Percentiles rank a stretch among this genome's conserved stretches.
phyloP scores from a whole-genome alignment of 83 land plant species.

The Picea mariana region DNA sequence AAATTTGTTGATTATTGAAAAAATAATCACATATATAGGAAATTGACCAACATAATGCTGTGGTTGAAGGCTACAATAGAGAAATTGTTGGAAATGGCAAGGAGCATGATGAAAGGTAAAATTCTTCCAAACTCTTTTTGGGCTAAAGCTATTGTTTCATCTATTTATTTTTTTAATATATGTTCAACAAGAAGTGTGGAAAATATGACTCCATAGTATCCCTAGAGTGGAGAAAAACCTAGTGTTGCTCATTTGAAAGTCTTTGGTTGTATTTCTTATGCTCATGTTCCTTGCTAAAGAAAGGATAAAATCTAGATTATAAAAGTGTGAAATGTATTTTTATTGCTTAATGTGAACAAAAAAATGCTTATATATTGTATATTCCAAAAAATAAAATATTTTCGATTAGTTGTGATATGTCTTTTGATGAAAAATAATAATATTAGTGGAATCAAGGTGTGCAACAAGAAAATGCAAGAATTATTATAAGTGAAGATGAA shows the following conservation, averaged over 20 bases:
- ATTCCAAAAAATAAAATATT: too few species aligned
- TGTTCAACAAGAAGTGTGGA: slow-evolving; percentile 6
- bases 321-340: not conserved
- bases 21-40: too few species aligned
- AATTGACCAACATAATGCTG: slow-evolving; percentile 12
- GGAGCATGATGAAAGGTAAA: slow-evolving; percentile 17
- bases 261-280: not conserved
- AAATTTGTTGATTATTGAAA: too few species aligned
- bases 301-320: too few species aligned
- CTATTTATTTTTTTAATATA: slow-evolving; percentile 14
- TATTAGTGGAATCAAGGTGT: too few species aligned
- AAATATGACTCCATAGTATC: slow-evolving; percentile 13
- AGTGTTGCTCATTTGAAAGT: not conserved
- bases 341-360: too few species aligned
- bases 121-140: slow-evolving; percentile 24
- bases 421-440: too few species aligned
- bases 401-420: too few species aligned
- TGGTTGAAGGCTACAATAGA: slow-evolving; percentile 14
- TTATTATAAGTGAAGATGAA: too few species aligned
- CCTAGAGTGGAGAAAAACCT: not conserved
- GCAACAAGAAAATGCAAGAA: too few species aligned
- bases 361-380: too few species aligned
- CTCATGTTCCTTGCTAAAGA: not conserved
- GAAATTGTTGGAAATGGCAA: slow-evolving; percentile 17
- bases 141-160: slow-evolving; percentile 23